phyloP scores from a whole-genome alignment of 495 filamentous ascomycete genomes.

The Viridothelium virens region DNA sequence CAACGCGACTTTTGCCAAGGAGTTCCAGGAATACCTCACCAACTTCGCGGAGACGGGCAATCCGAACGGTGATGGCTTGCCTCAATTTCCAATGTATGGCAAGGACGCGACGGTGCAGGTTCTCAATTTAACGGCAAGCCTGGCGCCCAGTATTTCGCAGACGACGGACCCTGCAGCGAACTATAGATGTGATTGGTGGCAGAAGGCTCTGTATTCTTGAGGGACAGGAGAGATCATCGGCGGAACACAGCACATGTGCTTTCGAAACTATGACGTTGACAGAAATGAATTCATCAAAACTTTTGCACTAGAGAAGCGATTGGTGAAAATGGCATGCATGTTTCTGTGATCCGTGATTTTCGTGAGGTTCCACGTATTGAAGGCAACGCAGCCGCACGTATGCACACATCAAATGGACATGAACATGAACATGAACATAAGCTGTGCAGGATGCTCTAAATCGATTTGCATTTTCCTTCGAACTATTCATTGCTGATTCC shows the following conservation, averaged over 20 bases:
- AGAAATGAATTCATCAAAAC: neutral
- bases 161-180: conserved; percentile 42
- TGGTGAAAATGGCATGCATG: too few relatives aligned
- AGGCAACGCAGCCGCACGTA: too few relatives aligned
- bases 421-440: too few relatives aligned
- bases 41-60: conserved; percentile 45
- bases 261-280: neutral
- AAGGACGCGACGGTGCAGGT: conserved; percentile 36
- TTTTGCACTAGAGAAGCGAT: too few relatives aligned
- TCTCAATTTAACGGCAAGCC: conserved; percentile 31
- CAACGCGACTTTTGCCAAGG: conserved; percentile 43
- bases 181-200: conserved; percentile 42
- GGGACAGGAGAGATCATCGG: neutral
- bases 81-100: conserved; percentile 40
- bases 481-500: too few relatives aligned
- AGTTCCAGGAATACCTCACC: conserved; percentile 54
- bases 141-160: conserved; percentile 31
- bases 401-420: too few relatives aligned
- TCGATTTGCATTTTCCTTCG: too few relatives aligned
- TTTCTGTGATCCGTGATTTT: too few relatives aligned
- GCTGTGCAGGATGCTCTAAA: too few relatives aligned
- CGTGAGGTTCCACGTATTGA: too few relatives aligned
- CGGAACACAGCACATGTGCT: neutral
- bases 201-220: conserved; percentile 36
- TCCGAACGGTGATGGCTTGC: conserved; percentile 39